Evolutionary conservation across 2,329 filamentous ascomycete genomes (phyloP).

Genomic region (Arachnomyces sp.): DNA sequence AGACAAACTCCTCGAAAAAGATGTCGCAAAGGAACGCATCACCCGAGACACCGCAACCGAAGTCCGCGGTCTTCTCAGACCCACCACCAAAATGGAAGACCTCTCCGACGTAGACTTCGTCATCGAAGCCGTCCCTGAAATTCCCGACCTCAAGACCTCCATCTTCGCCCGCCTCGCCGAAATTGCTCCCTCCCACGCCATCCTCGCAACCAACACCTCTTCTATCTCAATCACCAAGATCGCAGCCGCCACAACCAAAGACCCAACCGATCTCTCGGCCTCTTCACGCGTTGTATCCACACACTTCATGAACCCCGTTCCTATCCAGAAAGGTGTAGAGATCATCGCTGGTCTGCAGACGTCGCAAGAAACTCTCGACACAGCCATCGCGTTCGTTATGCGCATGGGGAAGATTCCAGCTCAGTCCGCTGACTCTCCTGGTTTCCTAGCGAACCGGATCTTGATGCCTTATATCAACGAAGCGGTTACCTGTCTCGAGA

Average conservation of each 20-base stretch:
- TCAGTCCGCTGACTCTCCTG: constrained; percentile 78
- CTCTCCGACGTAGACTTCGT: constrained; percentile 86
- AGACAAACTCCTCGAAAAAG: constrained; percentile 91
- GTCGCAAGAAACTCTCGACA: constrained; percentile 68
- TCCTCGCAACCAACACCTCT: constrained; percentile 96
- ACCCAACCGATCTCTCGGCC: constrained; percentile 70
- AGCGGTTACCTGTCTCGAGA: constrained; percentile 91
- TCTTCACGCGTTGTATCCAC: constrained; percentile 87
- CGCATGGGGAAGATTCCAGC: constrained; percentile 90
- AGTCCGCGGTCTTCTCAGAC: constrained; percentile 58
- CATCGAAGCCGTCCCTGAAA: constrained; percentile 94
- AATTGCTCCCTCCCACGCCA: constrained; percentile 73
- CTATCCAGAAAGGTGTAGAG: constrained; percentile 92
- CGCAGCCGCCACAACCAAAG: constrained; percentile 70
- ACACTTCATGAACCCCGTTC: constrained; percentile 99
- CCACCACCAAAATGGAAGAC: constrained; percentile 65
- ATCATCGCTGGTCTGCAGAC: constrained; percentile 95
- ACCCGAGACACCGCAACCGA: constrained; percentile 72
- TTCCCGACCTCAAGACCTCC: constrained; percentile 73
- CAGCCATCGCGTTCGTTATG: constrained; percentile 76
- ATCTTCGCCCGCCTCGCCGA: constrained; percentile 79
- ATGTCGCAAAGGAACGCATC: constrained; percentile 79
- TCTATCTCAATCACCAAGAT: constrained; percentile 97
- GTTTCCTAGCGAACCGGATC: constrained; percentile 93
- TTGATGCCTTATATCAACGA: constrained; percentile 99